Evolutionary conservation across 306 rosid genomes (phyloP).

Genomic region (Sphenostylis stenocarpa): DNA sequence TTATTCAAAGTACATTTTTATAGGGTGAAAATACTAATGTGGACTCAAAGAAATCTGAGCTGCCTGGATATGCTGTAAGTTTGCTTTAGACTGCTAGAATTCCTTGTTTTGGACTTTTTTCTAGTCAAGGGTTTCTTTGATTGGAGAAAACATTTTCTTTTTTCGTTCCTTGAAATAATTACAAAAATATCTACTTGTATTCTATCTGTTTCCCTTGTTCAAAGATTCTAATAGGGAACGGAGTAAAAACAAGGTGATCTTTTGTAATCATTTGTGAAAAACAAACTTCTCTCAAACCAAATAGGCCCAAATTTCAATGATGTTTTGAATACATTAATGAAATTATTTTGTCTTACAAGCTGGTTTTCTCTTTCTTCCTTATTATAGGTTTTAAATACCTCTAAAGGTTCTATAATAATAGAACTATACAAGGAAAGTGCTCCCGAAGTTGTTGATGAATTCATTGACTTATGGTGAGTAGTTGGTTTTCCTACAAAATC

Average conservation of each 20-base stretch:
- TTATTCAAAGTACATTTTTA: slow-evolving; percentile 17
- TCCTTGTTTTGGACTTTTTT: slow-evolving; percentile 21
- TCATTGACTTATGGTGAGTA: slow-evolving; percentile 94
- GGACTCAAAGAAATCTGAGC: slow-evolving; percentile 61
- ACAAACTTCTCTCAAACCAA: background rate
- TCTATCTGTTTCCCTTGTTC: background rate
- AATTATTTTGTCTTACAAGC: slow-evolving; percentile 16
- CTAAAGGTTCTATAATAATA: slow-evolving; percentile 75
- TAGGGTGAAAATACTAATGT: slow-evolving; percentile 45
- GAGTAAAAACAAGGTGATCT: background rate
- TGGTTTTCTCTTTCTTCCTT: background rate
- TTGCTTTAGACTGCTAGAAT: slow-evolving; percentile 2
- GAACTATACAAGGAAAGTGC: slow-evolving; percentile 83
- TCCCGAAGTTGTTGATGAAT: slow-evolving; percentile 97
- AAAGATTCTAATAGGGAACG: background rate
- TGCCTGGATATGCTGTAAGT: slow-evolving; percentile 76
- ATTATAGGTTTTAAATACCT: slow-evolving; percentile 71
- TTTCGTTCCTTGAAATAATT: background rate
- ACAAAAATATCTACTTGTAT: background rate
- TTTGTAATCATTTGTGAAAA: background rate
- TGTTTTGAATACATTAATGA: slow-evolving; percentile 15
- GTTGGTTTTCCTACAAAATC: background rate
- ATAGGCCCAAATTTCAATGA: background rate
- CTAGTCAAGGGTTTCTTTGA: background rate
- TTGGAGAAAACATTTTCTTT: background rate